Conservation (phyloP, 208 protist genomes). For the Leishmania guyanensis region DNA sequence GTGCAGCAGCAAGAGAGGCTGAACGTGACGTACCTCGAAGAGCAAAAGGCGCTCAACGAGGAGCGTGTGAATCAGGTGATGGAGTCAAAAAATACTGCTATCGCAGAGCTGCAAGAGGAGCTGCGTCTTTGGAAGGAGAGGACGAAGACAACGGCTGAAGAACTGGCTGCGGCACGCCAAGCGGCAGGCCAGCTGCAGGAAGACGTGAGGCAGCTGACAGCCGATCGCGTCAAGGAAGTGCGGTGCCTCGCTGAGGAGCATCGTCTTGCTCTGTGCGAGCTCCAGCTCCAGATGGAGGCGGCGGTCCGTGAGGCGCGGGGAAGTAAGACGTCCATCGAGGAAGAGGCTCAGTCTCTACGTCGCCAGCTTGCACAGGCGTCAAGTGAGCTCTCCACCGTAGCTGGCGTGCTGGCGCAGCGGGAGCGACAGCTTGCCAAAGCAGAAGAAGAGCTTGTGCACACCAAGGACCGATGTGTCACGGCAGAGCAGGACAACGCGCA, state of each 20-base stretch:
- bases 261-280: constrained; percentile 67
- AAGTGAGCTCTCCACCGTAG: constrained; percentile 71
- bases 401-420: constrained; percentile 64
- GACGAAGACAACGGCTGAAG: constrained; percentile 43
- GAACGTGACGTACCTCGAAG: constrained; percentile 35
- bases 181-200: constrained; percentile 43
- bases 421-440: constrained; percentile 54
- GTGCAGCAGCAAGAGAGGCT: constrained; percentile 43
- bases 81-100: constrained; percentile 46
- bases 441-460: constrained; percentile 42
- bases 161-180: constrained; percentile 58
- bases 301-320: constrained; percentile 71
- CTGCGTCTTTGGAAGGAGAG: constrained; percentile 49
- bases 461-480: constrained; percentile 32
- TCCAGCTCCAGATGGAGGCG: constrained; percentile 66
- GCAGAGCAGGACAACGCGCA: constrained; percentile 67
- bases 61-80: constrained; percentile 55
- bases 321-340: constrained; percentile 57
- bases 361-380: constrained; percentile 67
- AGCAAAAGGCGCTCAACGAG: constrained; percentile 51
- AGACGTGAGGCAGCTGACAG: constrained; percentile 45
- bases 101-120: constrained; percentile 67
- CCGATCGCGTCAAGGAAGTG: constrained; percentile 62
- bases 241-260: constrained; percentile 73
- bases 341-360: constrained; percentile 73